Conservation (phyloP, 1,284 basidiomycete genomes). For the Ganoderma sinense region DNA sequence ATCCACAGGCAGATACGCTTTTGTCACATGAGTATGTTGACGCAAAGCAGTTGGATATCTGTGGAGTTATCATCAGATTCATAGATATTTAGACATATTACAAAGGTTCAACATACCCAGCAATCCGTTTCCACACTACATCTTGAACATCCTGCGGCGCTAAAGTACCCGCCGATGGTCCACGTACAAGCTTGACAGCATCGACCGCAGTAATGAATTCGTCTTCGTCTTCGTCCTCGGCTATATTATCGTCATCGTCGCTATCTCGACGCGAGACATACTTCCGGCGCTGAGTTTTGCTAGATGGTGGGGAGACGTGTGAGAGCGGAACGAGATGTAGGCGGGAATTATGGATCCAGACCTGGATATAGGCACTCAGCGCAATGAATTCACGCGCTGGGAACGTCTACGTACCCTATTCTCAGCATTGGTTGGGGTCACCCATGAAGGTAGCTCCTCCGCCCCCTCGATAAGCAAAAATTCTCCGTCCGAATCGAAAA, state of each 20-base stretch:
- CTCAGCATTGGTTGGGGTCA: conserved; percentile 88
- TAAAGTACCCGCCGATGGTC: conserved; percentile 58
- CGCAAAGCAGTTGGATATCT: conserved; percentile 77
- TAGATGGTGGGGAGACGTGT: conserved; percentile 71
- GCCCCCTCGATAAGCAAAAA: conserved; percentile 98
- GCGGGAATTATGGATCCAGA: conserved; percentile 88
- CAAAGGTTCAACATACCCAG: conserved; percentile 52
- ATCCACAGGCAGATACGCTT: conserved; percentile 82
- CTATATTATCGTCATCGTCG: conserved; percentile 56
- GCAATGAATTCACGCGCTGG: not conserved
- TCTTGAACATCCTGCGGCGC: conserved; percentile 68
- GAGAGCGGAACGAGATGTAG: conserved; percentile 88
- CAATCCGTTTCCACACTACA: conserved; percentile 72
- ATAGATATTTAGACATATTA: too few species aligned
- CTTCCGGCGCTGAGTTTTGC: conserved; percentile 56
- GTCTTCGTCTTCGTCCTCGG: conserved; percentile 53
- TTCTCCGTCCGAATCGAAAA: conserved; percentile 93
- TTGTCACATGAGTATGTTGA: conserved; percentile 82
- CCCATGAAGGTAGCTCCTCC: conserved; percentile 89
- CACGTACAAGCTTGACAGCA: conserved; percentile 71
- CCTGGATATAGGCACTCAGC: conserved; percentile 50
- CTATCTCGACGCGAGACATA: conserved; percentile 49
- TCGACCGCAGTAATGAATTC: conserved; percentile 67
- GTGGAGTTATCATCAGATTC: conserved; percentile 24
- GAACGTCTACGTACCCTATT: conserved; percentile 78